phyloP scores from a whole-genome alignment of 2,329 filamentous ascomycete genomes.

The Calonectria pteridis region DNA sequence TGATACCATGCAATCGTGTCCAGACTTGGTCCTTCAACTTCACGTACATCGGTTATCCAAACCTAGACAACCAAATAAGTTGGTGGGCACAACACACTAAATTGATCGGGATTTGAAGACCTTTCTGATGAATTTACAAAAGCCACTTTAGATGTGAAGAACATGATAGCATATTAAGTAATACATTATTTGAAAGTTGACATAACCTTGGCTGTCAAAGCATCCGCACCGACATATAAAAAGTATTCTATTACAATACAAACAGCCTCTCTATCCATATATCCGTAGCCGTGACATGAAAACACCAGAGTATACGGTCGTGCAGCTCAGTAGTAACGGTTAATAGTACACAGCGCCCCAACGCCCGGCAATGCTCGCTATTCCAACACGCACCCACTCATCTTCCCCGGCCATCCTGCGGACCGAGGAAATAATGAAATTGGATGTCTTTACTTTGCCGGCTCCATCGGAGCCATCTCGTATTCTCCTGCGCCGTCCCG shows the following conservation, averaged over 20 bases:
- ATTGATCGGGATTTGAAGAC: background rate
- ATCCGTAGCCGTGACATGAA: constrained; percentile 14
- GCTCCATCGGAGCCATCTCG: constrained; percentile 67
- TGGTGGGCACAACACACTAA: background rate
- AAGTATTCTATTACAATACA: constrained; percentile 16
- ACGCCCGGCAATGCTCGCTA: constrained; percentile 54
- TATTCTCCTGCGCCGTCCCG: constrained; percentile 71
- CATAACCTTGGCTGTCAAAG: background rate
- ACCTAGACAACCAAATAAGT: too few species aligned
- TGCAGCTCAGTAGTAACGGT: constrained; percentile 13
- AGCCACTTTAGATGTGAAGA: background rate
- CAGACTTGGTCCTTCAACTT: too few species aligned
- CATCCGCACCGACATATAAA: background rate
- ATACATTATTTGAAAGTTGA: background rate
- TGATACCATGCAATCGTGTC: too few species aligned
- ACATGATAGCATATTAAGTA: background rate
- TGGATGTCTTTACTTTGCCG: constrained; percentile 36
- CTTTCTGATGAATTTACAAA: background rate
- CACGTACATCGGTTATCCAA: too few species aligned
- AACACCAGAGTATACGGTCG: constrained; percentile 9
- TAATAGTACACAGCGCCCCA: constrained; percentile 34
- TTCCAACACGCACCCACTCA: constrained; percentile 28
- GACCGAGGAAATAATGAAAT: background rate
- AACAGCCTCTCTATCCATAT: background rate
- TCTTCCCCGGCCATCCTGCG: background rate